These are phyloP conservation scores for Graphilbum sp. DNA, from an alignment of 2,329 filamentous ascomycete genomes.

Conservation along the genomic window DNA sequence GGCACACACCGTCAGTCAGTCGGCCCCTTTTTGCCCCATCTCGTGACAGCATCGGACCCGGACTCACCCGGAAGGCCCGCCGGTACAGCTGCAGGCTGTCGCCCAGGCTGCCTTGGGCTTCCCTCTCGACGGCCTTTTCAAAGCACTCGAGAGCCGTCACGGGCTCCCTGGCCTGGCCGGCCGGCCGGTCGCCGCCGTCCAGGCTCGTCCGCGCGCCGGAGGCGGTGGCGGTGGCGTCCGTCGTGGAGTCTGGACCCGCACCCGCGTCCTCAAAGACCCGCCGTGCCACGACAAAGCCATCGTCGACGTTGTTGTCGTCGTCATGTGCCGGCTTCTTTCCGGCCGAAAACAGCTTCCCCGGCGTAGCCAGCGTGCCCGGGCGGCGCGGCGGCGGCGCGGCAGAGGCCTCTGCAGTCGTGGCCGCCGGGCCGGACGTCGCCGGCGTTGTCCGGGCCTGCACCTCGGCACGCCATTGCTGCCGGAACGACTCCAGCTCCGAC, in stretches of 20 bases:
- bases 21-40: neutral
- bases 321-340: conserved; percentile 12
- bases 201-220: neutral
- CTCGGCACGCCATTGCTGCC: conserved; percentile 73
- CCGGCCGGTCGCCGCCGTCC: neutral
- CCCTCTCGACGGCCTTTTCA: conserved; percentile 78
- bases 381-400: neutral
- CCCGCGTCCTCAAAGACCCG: conserved; percentile 24
- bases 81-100: conserved; percentile 82
- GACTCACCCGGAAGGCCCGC: conserved; percentile 65
- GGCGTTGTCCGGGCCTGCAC: conserved; percentile 33
- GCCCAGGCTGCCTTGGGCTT: conserved; percentile 68
- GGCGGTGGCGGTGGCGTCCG: too few relatives aligned
- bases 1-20: neutral
- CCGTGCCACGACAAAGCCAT: conserved; percentile 16
- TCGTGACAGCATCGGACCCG: too few relatives aligned
- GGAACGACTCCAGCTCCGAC: conserved; percentile 72
- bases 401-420: neutral
- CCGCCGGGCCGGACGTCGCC: too few relatives aligned
- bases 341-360: conserved; percentile 7
- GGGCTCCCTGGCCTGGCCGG: conserved; percentile 26
- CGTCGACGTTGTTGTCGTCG: conserved; percentile 19
- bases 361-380: conserved; percentile 5
- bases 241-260: too few relatives aligned
- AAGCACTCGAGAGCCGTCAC: conserved; percentile 80